Percentiles rank a stretch among this genome's conserved stretches.
phyloP scores from a whole-genome alignment of 306 rosid genomes.

The Cicer arietinum region DNA sequence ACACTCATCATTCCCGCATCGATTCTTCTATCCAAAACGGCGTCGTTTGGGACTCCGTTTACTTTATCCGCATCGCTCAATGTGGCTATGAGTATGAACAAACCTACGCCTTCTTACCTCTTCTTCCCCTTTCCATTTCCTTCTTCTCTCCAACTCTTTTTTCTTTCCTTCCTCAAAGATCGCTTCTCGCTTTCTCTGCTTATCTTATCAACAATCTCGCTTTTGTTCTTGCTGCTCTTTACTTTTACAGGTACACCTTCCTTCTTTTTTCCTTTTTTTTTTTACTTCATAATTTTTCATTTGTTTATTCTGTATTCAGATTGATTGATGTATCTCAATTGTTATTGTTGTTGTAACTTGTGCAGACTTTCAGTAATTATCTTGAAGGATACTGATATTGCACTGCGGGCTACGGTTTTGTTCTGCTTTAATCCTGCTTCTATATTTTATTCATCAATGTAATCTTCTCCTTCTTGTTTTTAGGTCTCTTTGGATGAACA shows the following conservation, averaged over 20 bases:
- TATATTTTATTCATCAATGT: constrained; percentile 85
- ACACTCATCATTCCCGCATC: background rate
- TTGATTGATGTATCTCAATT: background rate
- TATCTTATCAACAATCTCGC: constrained; percentile 70
- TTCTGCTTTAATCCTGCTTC: constrained; percentile 98
- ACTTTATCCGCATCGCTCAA: constrained; percentile 69
- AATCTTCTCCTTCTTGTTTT: constrained; percentile 24
- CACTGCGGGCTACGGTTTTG: constrained; percentile 77
- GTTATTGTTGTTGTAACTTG: constrained; percentile 24
- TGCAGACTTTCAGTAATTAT: constrained; percentile 69
- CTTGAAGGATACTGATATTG: constrained; percentile 67
- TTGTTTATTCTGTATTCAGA: background rate
- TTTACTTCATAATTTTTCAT: background rate
- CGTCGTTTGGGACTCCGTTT: constrained; percentile 89
- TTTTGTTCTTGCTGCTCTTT: constrained; percentile 69
- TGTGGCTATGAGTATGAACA: constrained; percentile 98
- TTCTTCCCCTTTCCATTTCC: constrained; percentile 72
- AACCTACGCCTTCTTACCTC: constrained; percentile 81
- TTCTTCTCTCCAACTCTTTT: constrained; percentile 59
- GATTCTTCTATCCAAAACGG: constrained; percentile 66
- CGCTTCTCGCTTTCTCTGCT: constrained; percentile 71
- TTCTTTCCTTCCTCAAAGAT: constrained; percentile 60
- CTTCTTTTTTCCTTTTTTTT: background rate
- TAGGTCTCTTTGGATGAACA: background rate
- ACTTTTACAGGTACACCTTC: constrained; percentile 57